phyloP scores from a whole-genome alignment of 768 basidiomycete species.

The Tricholoma flavovirens region DNA sequence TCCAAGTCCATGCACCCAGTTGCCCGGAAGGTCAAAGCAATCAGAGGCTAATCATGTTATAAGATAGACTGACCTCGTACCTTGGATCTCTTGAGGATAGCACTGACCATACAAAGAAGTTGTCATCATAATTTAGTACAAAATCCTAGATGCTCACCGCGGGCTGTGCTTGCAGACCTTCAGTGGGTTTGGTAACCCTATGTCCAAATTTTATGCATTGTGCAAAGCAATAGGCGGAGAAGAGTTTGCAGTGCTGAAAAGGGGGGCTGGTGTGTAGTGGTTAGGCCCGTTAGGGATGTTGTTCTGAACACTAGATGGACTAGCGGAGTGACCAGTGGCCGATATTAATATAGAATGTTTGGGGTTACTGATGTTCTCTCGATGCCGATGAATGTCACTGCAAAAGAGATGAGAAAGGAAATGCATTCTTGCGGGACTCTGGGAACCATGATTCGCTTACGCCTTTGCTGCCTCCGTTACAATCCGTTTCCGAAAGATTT shows the following conservation, averaged over 20 bases:
- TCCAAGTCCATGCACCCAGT: too few species aligned
- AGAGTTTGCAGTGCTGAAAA: slow-evolving; percentile 64
- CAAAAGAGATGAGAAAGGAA: too few species aligned
- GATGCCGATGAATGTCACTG: too few species aligned
- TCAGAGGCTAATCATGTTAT: slow-evolving; percentile 4
- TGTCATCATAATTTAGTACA: slow-evolving; percentile 35
- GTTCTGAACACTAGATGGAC: too few species aligned
- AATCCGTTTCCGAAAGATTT: too few species aligned
- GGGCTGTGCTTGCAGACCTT: slow-evolving; percentile 34
- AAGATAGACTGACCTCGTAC: slow-evolving; percentile 46
- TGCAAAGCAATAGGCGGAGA: slow-evolving; percentile 74
- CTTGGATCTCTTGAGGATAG: slow-evolving; percentile 69
- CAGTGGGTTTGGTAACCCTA: slow-evolving; percentile 41
- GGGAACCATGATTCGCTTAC: too few species aligned
- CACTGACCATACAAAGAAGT: slow-evolving; percentile 79
- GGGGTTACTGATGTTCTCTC: too few species aligned
- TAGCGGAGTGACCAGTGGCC: too few species aligned
- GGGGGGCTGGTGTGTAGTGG: slow-evolving; percentile 47
- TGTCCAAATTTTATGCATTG: slow-evolving; percentile 58
- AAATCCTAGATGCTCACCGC: neutral
- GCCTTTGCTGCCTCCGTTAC: too few species aligned
- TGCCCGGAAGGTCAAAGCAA: slow-evolving; percentile 41
- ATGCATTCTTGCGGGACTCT: too few species aligned
- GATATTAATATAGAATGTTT: too few species aligned
- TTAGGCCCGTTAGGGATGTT: too few species aligned